phyloP scores from a whole-genome alignment of 768 basidiomycete species.

The Lyophyllum decastes region DNA sequence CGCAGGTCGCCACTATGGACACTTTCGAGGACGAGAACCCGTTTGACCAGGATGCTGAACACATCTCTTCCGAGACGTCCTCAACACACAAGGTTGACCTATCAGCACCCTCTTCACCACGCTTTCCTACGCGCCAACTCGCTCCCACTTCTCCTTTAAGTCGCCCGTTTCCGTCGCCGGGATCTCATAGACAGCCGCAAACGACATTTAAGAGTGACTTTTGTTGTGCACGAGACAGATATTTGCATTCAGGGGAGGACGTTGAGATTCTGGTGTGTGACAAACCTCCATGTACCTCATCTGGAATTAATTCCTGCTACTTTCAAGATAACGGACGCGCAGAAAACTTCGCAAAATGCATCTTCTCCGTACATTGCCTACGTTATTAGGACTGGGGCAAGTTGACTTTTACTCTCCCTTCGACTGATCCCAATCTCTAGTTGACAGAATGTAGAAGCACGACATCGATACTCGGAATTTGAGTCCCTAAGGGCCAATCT shows the following conservation, averaged over 20 bases:
- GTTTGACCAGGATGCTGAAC: slow-evolving; percentile 53
- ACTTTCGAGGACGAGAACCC: slow-evolving; percentile 69
- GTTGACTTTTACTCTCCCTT: slow-evolving; percentile 9
- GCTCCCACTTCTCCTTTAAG: slow-evolving; percentile 47
- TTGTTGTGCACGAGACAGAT: slow-evolving; percentile 75
- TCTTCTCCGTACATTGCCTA: slow-evolving; percentile 92
- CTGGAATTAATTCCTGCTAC: not conserved
- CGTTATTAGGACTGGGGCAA: slow-evolving; percentile 86
- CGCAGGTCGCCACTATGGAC: slow-evolving; percentile 32
- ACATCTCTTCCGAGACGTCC: slow-evolving; percentile 51
- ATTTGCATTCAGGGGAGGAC: slow-evolving; percentile 81
- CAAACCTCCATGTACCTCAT: not conserved
- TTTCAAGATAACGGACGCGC: slow-evolving; percentile 86
- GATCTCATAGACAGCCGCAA: slow-evolving; percentile 52
- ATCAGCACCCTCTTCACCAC: slow-evolving; percentile 64
- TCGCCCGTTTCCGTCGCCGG: slow-evolving; percentile 58
- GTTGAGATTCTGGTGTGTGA: slow-evolving; percentile 72
- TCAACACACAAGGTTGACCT: slow-evolving; percentile 55
- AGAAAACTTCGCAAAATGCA: slow-evolving; percentile 91
- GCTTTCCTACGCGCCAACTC: slow-evolving; percentile 43
- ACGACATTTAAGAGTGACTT: slow-evolving; percentile 72
- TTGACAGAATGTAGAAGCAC: slow-evolving; percentile 72
- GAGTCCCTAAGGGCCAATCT: slow-evolving; percentile 87
- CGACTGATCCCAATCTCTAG: not conserved
- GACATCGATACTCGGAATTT: slow-evolving; percentile 96